Base-by-base conservation (phyloP, 495 filamentous ascomycete genomes). In the Lasiosphaeriaceae sp. region DNA sequence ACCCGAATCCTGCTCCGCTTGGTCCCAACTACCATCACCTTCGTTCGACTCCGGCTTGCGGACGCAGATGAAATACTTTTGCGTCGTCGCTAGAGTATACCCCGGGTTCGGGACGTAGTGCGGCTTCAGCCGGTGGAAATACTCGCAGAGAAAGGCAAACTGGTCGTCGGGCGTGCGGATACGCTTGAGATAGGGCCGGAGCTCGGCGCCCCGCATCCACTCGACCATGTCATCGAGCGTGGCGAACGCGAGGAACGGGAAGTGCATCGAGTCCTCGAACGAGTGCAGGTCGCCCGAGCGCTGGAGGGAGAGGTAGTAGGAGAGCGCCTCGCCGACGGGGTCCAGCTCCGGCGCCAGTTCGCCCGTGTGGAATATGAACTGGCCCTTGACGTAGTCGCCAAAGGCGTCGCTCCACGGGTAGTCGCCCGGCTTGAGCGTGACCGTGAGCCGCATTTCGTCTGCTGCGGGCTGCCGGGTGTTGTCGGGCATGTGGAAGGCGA, bases 131-230 rank as follows among this genome's bases (percentile, higher is more conserved):
- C 39, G 39, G 7, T 11, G 14, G 7, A 12, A 4, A n/a, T 43
- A 43, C n/a, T 17, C 14, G 1, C n/a, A 5, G 14, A 43, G 5
- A 1, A 11, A 43, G 1, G 39, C 39, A 1, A 11, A 0, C 7
- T 12, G 39, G 39, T 12, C 5, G 14, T 43, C 14, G 39, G 8
- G 9, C 4, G 8, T 17, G 14, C 7, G 5, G 39, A 43, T 9
- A 4, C 5, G 4, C 9, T 61, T 50, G 52, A 83, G 21, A 56
- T 73, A 83, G 2, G 81, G 81, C 58, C 69, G 62, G 56, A 85
- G 59, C 11, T 80, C 82, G 4, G 78, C 82, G 7, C 78, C 77
- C 63, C 77, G 77, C 1, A 83, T 79, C 82, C 82, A 85, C 61
- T 82, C 79, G 19, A 83, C 74, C 47, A 85, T 74, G 21, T 69